A percentile compares a stretch with the other conserved stretches of the same genome.
Conservation (phyloP, 2,329 filamentous ascomycete genomes). For the Alternaria alternata region DNA sequence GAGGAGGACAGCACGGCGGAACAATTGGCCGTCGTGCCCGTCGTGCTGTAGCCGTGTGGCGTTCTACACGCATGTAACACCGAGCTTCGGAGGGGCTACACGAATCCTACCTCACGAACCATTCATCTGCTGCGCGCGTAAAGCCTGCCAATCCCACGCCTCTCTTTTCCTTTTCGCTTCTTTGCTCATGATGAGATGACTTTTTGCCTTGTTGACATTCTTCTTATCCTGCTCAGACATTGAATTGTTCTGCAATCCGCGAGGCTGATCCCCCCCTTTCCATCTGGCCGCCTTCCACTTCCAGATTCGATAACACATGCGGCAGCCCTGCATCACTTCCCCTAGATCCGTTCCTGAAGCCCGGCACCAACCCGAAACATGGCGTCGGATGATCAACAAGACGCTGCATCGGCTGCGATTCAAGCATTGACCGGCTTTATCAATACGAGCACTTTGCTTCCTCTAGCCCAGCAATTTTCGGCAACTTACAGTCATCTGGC, state of each 20-base stretch:
- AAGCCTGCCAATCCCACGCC: slow-evolving; percentile 2
- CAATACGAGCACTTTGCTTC: slow-evolving; percentile 41
- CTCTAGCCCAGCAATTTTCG: slow-evolving; percentile 47
- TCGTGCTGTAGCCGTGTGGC: slow-evolving; percentile 12
- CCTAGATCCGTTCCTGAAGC: slow-evolving; percentile 1
- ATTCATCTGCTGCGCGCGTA: slow-evolving; percentile 1
- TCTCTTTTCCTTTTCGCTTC: slow-evolving; percentile 2
- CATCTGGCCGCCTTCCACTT: neutral
- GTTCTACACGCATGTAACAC: slow-evolving; percentile 13
- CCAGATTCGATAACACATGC: slow-evolving; percentile 6
- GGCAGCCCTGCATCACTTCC: slow-evolving; percentile 11
- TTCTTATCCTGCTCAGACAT: slow-evolving; percentile 6
- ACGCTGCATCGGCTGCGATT: slow-evolving; percentile 26
- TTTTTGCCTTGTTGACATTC: slow-evolving; percentile 6
- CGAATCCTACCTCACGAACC: slow-evolving; percentile 22
- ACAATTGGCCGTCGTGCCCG: slow-evolving; percentile 11
- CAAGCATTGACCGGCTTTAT: slow-evolving; percentile 46
- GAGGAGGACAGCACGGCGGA: slow-evolving; percentile 9
- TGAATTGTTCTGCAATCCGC: neutral
- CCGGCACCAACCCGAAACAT: slow-evolving; percentile 22
- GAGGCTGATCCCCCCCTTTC: neutral
- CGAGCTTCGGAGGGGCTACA: slow-evolving; percentile 26
- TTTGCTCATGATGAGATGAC: slow-evolving; percentile 7
- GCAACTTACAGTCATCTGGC: slow-evolving; percentile 47
- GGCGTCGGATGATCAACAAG: slow-evolving; percentile 19